Evolutionary conservation across 345 rosid genomes (phyloP).

Genomic region (Psidium friedrichsthalianum): DNA sequence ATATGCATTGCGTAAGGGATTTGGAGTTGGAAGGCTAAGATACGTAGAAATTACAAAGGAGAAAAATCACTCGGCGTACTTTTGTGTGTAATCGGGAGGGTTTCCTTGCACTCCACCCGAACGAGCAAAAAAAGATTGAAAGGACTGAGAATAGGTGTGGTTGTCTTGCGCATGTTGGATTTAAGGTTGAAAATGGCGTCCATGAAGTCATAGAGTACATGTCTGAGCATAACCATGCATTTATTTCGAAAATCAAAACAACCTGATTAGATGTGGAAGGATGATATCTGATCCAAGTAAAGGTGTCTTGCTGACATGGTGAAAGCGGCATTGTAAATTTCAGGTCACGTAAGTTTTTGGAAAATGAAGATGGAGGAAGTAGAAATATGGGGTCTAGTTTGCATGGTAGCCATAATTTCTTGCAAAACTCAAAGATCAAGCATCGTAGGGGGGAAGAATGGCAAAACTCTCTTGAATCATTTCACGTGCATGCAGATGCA

Average conservation of each 20-base stretch:
- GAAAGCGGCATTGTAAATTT: neutral
- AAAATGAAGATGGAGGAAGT: neutral
- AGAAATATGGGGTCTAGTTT: neutral
- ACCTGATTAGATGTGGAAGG: neutral
- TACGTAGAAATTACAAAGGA: neutral
- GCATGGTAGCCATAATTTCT: neutral
- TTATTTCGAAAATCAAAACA: neutral
- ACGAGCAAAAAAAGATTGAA: neutral
- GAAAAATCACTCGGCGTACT: neutral
- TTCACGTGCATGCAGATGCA: neutral
- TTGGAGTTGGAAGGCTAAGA: neutral
- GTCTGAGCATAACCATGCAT: neutral
- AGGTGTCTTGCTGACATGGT: neutral
- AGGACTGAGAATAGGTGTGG: neutral
- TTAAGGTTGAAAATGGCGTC: neutral
- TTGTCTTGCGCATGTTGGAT: neutral
- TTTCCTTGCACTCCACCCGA: neutral
- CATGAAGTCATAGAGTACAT: neutral
- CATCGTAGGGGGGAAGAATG: neutral
- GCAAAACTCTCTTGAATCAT: neutral
- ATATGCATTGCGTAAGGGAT: neutral
- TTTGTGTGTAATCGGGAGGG: neutral
- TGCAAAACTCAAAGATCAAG: neutral
- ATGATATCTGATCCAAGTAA: neutral
- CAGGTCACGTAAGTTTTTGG: neutral